phyloP scores from a whole-genome alignment of 305 asterid species.

The Withania somnifera region DNA sequence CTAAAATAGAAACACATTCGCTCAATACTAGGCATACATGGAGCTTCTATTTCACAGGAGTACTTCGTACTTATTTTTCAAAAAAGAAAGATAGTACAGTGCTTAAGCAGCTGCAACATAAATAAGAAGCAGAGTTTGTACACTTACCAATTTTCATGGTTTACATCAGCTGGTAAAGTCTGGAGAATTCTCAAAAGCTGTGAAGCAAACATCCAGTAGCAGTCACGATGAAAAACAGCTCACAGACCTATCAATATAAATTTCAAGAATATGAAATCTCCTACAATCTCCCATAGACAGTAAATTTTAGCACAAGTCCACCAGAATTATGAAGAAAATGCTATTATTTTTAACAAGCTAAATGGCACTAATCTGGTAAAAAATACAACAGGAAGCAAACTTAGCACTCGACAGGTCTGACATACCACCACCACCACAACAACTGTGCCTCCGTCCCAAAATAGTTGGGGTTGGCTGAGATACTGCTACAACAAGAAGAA shows the following conservation, averaged over 20 bases:
- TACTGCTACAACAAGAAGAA: background rate
- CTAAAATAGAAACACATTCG: background rate
- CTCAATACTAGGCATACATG: background rate
- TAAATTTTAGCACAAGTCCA: too few species aligned
- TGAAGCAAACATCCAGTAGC: slow-evolving; percentile 28
- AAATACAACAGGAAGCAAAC: background rate
- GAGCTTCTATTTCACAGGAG: background rate
- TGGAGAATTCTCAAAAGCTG: slow-evolving; percentile 37
- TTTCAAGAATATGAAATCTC: background rate
- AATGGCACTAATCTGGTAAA: background rate
- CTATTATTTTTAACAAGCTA: background rate
- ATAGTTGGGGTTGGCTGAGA: background rate
- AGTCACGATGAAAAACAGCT: background rate
- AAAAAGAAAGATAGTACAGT: background rate
- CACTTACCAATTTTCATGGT: slow-evolving; percentile 21
- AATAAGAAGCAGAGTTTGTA: slow-evolving; percentile 1
- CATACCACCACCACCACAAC: background rate
- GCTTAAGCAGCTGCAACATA: background rate
- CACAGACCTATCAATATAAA: background rate
- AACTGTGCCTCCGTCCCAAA: background rate
- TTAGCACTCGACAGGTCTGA: background rate
- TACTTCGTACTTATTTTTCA: background rate
- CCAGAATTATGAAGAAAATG: background rate
- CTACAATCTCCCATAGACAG: background rate
- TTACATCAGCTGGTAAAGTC: slow-evolving; percentile 32